Conservation (phyloP, 129 eudicot species). For the Flaveria sonorensis region DNA sequence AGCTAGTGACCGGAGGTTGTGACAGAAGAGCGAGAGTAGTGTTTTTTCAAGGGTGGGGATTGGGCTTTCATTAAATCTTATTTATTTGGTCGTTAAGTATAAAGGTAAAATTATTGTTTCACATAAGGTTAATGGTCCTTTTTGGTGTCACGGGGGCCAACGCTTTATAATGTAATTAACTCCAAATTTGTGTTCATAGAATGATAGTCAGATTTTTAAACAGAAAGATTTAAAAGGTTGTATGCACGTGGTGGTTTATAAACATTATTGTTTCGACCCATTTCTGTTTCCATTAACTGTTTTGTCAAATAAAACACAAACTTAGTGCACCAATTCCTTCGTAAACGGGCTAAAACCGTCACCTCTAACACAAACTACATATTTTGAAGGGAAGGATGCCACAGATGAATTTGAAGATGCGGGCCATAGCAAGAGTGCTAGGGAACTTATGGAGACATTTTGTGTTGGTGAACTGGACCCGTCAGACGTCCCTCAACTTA, state of each 20-base stretch:
- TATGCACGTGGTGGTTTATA: background rate
- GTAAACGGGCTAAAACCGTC: background rate
- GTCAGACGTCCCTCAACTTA: conserved; percentile 56
- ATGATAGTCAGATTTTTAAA: too few species aligned
- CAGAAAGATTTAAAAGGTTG: background rate
- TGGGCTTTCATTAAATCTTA: too few species aligned
- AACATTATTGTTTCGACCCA: background rate
- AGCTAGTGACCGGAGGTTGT: too few species aligned
- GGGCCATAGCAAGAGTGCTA: conserved; percentile 87
- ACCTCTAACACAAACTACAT: background rate
- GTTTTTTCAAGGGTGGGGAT: background rate
- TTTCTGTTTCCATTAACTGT: background rate
- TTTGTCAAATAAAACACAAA: background rate
- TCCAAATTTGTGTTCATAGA: too few species aligned
- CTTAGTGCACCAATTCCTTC: background rate
- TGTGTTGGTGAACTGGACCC: conserved; percentile 80
- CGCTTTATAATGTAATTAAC: too few species aligned
- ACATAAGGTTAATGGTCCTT: background rate
- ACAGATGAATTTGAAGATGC: conserved; percentile 99
- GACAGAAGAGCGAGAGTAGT: too few species aligned
- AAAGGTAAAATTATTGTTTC: too few species aligned
- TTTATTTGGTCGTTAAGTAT: too few species aligned
- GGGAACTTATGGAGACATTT: conserved; percentile 71
- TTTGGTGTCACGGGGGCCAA: too few species aligned
- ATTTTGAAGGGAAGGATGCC: conserved; percentile 77